phyloP scores from a whole-genome alignment of 2,329 filamentous ascomycete species.

The Aspergillus ustus region DNA sequence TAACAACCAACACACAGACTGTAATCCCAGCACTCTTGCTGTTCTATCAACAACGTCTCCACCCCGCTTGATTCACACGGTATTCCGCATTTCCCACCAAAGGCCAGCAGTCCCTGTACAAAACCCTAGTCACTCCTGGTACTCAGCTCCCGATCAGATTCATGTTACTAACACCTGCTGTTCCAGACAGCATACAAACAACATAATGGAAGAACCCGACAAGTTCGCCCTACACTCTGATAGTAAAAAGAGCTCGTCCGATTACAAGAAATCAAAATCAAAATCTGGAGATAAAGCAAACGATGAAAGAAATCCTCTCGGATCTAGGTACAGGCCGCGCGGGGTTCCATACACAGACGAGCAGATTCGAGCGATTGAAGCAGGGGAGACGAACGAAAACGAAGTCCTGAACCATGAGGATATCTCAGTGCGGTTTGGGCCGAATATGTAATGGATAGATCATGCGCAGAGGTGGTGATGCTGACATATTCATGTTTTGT shows the following conservation, averaged over 20 bases:
- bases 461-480: not conserved
- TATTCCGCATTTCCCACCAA: not conserved
- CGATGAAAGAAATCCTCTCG: not conserved
- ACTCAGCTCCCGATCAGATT: not conserved
- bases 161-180: not conserved
- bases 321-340: not conserved
- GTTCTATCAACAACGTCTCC: not conserved
- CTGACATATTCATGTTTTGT: not conserved
- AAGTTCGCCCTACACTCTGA: too few species aligned
- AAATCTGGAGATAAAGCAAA: not conserved
- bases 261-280: not conserved
- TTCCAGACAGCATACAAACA: not conserved
- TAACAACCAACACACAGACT: not conserved
- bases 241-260: not conserved
- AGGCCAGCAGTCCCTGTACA: not conserved
- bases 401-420: not conserved
- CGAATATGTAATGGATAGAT: not conserved
- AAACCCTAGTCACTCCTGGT: not conserved
- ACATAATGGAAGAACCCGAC: not conserved
- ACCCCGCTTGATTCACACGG: not conserved
- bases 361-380: not conserved
- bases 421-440: not conserved
- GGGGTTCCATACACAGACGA: not conserved
- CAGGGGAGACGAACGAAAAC: not conserved
- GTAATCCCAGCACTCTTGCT: not conserved